A percentile compares a stretch with the other conserved stretches of the same genome.
phyloP scores from a whole-genome alignment of 495 filamentous ascomycete species.

The Neurospora sp. region DNA sequence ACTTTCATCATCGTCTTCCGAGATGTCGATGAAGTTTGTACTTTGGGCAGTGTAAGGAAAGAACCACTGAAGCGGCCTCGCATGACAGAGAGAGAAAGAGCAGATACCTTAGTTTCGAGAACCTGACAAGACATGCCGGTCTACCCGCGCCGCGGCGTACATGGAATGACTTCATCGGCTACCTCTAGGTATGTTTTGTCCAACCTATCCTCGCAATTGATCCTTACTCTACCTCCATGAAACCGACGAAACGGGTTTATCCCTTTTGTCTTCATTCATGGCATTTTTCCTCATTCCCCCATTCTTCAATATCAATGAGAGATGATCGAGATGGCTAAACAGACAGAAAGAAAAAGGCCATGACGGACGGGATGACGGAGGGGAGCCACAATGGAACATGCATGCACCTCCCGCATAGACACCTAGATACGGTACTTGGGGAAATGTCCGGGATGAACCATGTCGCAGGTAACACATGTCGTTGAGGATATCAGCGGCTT shows the following conservation, averaged over 20 bases:
- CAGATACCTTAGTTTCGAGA: not conserved
- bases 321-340: not conserved
- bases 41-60: not conserved
- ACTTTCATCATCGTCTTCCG: not conserved
- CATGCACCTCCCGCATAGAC: not conserved
- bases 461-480: not conserved
- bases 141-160: not conserved
- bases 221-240: not conserved
- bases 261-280: not conserved
- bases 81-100: not conserved
- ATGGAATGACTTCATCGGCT: not conserved
- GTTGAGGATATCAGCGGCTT: not conserved
- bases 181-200: not conserved
- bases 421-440: not conserved
- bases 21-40: not conserved
- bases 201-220: not conserved
- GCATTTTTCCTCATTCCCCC: not conserved
- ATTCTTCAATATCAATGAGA: not conserved
- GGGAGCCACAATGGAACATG: not conserved
- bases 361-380: not conserved
- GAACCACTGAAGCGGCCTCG: not conserved
- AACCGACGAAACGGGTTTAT: not conserved
- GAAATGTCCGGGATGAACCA: not conserved
- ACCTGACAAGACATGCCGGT: not conserved
- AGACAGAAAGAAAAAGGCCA: not conserved